Conservation (phyloP, 73 alveolate genomes). For the Diophrys sp. region DNA sequence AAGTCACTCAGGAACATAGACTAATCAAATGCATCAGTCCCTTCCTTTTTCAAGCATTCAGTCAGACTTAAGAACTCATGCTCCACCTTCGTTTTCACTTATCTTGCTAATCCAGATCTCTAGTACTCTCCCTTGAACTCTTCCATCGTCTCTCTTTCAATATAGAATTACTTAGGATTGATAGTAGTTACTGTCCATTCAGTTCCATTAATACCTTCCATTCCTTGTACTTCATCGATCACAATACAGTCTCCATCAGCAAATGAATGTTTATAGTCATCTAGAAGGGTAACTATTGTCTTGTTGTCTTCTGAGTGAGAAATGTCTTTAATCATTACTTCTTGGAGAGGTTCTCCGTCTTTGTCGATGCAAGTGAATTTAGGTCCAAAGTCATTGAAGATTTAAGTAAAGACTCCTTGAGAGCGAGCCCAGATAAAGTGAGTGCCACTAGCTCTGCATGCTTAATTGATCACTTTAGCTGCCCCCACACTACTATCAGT, state of each 20-base stretch:
- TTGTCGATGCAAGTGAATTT: conserved; percentile 87
- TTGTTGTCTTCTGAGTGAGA: conserved; percentile 64
- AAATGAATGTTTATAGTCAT: conserved; percentile 84
- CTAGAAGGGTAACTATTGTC: conserved; percentile 73
- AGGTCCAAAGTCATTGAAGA: conserved; percentile 87
- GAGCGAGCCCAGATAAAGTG: conserved; percentile 70
- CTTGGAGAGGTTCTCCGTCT: conserved; percentile 90
- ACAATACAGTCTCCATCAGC: conserved; percentile 86
- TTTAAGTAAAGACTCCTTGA: conserved; percentile 80
- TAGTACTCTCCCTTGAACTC: conserved; percentile 47
- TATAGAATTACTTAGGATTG: conserved; percentile 54
- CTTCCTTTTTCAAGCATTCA: conserved; percentile 16
- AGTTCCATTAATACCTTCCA: conserved; percentile 65
- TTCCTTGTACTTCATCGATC: conserved; percentile 86
- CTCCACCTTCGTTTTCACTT: conserved; percentile 46
- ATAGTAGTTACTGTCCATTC: conserved; percentile 59
- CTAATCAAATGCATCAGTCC: too few species aligned
- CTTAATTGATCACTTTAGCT: too few species aligned
- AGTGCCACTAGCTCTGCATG: too few species aligned
- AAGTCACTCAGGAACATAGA: too few species aligned
- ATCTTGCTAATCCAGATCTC: conserved; percentile 62
- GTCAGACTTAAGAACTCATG: conserved; percentile 47
- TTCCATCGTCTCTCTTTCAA: conserved; percentile 60
- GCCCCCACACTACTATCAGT: conserved; percentile 55
- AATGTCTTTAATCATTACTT: conserved; percentile 72